Conservation (phyloP, 2,329 filamentous ascomycete genomes). For the Botrytis byssoidea region DNA sequence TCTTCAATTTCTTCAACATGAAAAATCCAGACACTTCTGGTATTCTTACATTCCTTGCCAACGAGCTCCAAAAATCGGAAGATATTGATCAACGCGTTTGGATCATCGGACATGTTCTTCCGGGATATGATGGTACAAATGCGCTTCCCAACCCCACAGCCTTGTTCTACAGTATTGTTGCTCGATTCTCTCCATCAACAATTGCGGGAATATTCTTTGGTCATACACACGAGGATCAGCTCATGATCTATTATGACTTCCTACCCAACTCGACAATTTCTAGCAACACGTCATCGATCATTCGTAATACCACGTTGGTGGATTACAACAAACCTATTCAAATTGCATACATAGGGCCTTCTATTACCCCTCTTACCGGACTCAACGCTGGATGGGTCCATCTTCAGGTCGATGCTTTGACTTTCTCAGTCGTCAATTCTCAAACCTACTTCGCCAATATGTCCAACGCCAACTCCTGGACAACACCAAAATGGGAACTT, state of each 20-base stretch:
- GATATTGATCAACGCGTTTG: constrained; percentile 32
- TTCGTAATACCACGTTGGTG: constrained; percentile 30
- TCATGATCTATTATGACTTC: constrained; percentile 39
- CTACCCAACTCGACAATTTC: constrained; percentile 14
- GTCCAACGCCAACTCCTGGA: constrained; percentile 31
- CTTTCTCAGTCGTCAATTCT: constrained; percentile 35
- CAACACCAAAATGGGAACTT: constrained; percentile 35
- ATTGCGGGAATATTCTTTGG: constrained; percentile 40
- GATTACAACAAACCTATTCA: constrained; percentile 32
- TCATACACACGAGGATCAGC: constrained; percentile 40
- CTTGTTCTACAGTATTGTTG: constrained; percentile 35
- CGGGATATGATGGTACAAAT: constrained; percentile 31
- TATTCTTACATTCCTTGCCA: constrained; percentile 30
- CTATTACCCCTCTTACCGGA: constrained; percentile 36
- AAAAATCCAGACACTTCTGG: constrained; percentile 34
- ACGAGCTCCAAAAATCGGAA: constrained; percentile 34
- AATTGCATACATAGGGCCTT: constrained; percentile 35
- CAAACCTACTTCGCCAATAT: constrained; percentile 38
- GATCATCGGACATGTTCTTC: constrained; percentile 35
- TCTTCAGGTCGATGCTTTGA: constrained; percentile 34
- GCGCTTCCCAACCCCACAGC: constrained; percentile 34
- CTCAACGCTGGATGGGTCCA: constrained; percentile 36
- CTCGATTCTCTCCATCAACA: constrained; percentile 33
- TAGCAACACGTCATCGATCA: constrained; percentile 4
- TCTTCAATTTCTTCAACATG: constrained; percentile 35